phyloP scores from a whole-genome alignment of 768 basidiomycete genomes.

The Sporobolomyces pararoseus region DNA sequence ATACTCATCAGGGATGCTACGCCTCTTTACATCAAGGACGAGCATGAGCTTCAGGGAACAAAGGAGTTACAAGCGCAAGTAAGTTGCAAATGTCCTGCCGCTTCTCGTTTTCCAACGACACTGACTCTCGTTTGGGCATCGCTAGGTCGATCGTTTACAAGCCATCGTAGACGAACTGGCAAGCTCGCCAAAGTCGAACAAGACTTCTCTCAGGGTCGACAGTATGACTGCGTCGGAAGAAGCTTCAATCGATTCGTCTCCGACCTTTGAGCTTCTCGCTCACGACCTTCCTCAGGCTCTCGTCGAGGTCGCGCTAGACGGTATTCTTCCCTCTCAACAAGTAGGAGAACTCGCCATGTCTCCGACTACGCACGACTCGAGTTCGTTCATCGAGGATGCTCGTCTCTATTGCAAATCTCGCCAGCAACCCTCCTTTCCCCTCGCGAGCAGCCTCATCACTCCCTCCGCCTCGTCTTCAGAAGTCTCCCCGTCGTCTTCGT shows the following conservation, averaged over 20 bases:
- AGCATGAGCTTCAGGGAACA: conserved; percentile 2
- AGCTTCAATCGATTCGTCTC: neutral
- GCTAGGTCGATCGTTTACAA: conserved; percentile 28
- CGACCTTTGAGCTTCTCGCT: conserved; percentile 22
- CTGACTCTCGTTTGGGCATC: neutral
- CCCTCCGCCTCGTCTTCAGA: neutral
- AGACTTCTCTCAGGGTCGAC: neutral
- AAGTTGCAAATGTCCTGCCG: neutral
- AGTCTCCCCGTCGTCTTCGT: neutral
- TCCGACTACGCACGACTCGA: neutral
- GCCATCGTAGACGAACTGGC: conserved; percentile 18
- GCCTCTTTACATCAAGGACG: conserved; percentile 18
- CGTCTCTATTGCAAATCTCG: conserved; percentile 1
- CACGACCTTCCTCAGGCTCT: conserved; percentile 22
- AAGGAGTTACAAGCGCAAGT: conserved; percentile 28
- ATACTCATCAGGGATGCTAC: conserved; percentile 15
- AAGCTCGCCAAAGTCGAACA: neutral
- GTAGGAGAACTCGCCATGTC: conserved; percentile 13
- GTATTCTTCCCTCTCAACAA: conserved; percentile 5
- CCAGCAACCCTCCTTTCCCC: neutral
- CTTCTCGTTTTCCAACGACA: neutral
- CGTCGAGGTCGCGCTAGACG: conserved; percentile 19
- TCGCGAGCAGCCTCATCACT: conserved; percentile 2
- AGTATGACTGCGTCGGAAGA: neutral
- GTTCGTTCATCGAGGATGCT: conserved; percentile 28